A percentile compares a stretch with the other conserved stretches of the same genome.
Evolutionary conservation across 306 rosid species (phyloP).

Genomic region (Cyamopsis tetragonoloba): DNA sequence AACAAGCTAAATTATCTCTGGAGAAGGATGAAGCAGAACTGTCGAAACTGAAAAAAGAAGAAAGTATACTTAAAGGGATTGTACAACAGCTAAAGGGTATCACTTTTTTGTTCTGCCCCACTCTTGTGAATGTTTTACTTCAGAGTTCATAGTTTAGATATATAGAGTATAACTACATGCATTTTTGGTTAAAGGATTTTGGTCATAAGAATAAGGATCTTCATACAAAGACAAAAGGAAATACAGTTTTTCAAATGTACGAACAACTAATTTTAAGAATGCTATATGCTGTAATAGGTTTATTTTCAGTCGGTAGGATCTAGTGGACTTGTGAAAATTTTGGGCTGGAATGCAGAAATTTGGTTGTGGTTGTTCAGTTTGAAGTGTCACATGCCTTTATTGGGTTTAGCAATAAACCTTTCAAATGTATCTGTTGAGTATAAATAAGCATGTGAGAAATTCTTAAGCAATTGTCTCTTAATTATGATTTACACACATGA

Average conservation of each 20-base stretch:
- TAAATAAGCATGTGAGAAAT: conserved; percentile 7
- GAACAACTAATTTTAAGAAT: neutral
- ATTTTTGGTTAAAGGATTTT: conserved; percentile 13
- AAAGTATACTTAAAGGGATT: conserved; percentile 63
- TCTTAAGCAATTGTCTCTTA: conserved; percentile 14
- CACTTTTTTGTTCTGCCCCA: conserved; percentile 15
- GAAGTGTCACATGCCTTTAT: conserved; percentile 4
- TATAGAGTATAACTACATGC: neutral
- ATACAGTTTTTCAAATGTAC: neutral
- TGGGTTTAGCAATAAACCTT: neutral
- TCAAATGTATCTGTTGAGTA: neutral
- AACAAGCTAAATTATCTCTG: conserved; percentile 56
- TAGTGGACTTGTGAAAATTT: too few species aligned
- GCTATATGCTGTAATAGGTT: neutral
- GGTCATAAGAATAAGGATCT: conserved; percentile 1
- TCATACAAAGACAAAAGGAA: neutral
- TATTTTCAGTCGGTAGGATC: conserved; percentile 18
- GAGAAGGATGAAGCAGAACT: conserved; percentile 71
- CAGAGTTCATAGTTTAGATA: too few species aligned
- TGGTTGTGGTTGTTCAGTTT: neutral
- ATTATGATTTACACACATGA: conserved; percentile 12
- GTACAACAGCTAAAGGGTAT: conserved; percentile 86
- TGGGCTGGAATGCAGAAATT: conserved; percentile 7
- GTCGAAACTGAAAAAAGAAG: conserved; percentile 66
- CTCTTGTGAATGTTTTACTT: conserved; percentile 17